Evolutionary conservation across 192 early-diverging fungal genomes (phyloP).

Genomic region (Allomyces javanicus): DNA sequence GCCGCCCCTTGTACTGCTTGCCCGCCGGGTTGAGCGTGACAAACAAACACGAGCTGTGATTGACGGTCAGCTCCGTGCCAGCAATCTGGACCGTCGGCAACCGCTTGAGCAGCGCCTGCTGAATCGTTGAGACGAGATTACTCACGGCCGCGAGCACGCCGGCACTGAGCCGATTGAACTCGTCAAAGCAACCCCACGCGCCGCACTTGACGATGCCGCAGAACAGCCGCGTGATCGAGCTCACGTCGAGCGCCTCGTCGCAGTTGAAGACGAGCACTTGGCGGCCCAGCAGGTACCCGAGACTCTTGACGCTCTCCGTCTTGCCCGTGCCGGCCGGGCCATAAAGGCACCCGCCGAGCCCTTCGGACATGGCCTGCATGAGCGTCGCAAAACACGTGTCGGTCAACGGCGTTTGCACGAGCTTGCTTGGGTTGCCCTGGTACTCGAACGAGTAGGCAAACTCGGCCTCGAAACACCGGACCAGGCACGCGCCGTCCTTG

Average conservation of each 20-base stretch:
- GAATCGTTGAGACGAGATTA: conserved; percentile 97
- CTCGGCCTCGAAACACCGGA: conserved; percentile 47
- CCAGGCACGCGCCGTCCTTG: conserved; percentile 41
- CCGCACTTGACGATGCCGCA: conserved; percentile 96
- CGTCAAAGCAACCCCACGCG: conserved; percentile 99
- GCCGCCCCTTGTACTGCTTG: conserved; percentile 70
- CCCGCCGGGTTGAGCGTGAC: conserved; percentile 95
- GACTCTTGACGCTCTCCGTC: conserved; percentile 96
- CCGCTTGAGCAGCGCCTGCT: conserved; percentile 55
- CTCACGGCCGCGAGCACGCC: conserved; percentile 94
- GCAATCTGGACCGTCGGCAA: conserved; percentile 7
- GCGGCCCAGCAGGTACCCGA: conserved; percentile 83
- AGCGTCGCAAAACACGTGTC: conserved; percentile 97
- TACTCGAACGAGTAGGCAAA: conserved; percentile 97
- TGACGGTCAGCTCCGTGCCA: conserved; percentile 49
- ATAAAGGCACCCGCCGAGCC: conserved; percentile 94
- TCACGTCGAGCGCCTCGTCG: conserved; percentile 99
- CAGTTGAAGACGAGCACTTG: conserved; percentile 99
- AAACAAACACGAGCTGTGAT: conserved; percentile 81
- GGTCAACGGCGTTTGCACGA: conserved; percentile 97
- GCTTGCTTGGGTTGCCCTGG: conserved; percentile 79
- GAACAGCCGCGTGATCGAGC: conserved; percentile 99
- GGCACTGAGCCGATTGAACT: conserved; percentile 98
- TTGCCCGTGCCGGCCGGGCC: conserved; percentile 98
- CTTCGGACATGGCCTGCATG: conserved; percentile 81